These are phyloP conservation scores for Auriscalpium orientale DNA, from an alignment of 768 basidiomycete genomes.

Conservation along the genomic window DNA sequence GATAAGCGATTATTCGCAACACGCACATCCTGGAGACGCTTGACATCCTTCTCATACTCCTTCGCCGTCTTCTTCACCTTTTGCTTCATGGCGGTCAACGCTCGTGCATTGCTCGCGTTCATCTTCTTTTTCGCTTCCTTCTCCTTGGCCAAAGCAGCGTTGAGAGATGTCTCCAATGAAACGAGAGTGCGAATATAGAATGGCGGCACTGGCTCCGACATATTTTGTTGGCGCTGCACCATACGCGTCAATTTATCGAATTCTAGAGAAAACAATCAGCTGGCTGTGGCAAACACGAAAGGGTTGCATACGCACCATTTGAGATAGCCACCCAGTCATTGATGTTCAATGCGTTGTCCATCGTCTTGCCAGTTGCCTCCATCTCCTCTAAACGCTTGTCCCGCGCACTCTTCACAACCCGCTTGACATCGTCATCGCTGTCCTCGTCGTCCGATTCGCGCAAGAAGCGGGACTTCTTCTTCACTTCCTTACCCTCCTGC, in stretches of 20 bases:
- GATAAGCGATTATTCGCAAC: neutral
- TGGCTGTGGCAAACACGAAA: neutral
- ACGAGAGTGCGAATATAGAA: slow-evolving; percentile 73
- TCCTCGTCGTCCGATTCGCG: slow-evolving; percentile 44
- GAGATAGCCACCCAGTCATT: slow-evolving; percentile 95
- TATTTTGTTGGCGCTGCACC: slow-evolving; percentile 79
- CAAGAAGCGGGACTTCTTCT: slow-evolving; percentile 36
- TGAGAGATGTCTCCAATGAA: slow-evolving; percentile 71
- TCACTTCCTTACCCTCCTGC: slow-evolving; percentile 26
- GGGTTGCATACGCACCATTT: slow-evolving; percentile 47
- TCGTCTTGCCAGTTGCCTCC: slow-evolving; percentile 82
- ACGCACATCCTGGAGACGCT: slow-evolving; percentile 70
- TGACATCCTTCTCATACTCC: slow-evolving; percentile 79
- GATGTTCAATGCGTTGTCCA: slow-evolving; percentile 93
- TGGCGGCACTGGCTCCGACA: slow-evolving; percentile 79
- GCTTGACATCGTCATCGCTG: slow-evolving; percentile 63
- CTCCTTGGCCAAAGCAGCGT: slow-evolving; percentile 69
- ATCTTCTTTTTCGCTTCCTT: slow-evolving; percentile 95
- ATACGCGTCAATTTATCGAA: slow-evolving; percentile 94
- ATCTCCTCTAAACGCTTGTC: slow-evolving; percentile 93
- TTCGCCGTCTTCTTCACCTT: slow-evolving; percentile 88
- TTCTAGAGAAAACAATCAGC: slow-evolving; percentile 41
- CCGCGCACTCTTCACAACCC: slow-evolving; percentile 77
- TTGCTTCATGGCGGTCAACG: slow-evolving; percentile 96
- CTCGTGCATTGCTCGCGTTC: slow-evolving; percentile 89